Evolutionary conservation across 176 grass and related monocot species (phyloP).

Genomic region (Ensete glaucum): DNA sequence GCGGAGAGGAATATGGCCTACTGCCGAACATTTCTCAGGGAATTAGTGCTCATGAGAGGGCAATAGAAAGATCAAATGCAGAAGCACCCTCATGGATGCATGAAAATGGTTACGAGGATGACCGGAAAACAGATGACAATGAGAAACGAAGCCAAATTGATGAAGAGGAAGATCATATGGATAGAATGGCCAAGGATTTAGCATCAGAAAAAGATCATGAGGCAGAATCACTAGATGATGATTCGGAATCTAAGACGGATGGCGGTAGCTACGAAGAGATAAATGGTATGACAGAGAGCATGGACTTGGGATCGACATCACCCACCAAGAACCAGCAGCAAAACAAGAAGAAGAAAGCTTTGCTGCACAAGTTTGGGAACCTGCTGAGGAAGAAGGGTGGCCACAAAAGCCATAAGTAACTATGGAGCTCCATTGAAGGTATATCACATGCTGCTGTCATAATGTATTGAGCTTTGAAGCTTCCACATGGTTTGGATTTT

Average conservation of each 20-base stretch:
- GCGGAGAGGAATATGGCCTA: slow-evolving; percentile 32
- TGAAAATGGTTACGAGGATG: background rate
- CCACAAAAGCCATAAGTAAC: background rate
- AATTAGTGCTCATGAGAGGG: slow-evolving; percentile 23
- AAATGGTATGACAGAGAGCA: slow-evolving; percentile 33
- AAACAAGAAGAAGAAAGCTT: slow-evolving; percentile 66
- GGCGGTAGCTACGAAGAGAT: slow-evolving; percentile 28
- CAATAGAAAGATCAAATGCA: slow-evolving; percentile 12
- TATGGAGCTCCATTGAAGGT: background rate
- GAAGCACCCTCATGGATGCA: slow-evolving; percentile 6
- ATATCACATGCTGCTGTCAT: background rate
- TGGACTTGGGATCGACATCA: slow-evolving; percentile 32
- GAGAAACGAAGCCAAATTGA: slow-evolving; percentile 15
- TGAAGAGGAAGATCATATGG: slow-evolving; percentile 18
- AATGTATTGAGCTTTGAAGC: background rate
- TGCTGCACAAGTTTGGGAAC: slow-evolving; percentile 78
- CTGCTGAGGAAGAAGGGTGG: slow-evolving; percentile 74
- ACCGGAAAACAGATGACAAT: slow-evolving; percentile 41
- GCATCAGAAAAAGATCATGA: slow-evolving; percentile 32
- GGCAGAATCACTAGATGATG: slow-evolving; percentile 28
- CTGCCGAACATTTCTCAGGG: slow-evolving; percentile 10
- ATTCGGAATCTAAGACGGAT: slow-evolving; percentile 43
- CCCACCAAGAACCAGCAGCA: slow-evolving; percentile 38
- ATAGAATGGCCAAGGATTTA: slow-evolving; percentile 32
- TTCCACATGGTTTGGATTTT: background rate